These are phyloP conservation scores for Aurantiochytrium sp. DNA, from an alignment of 108 stramenopile species.

Conservation along the genomic window DNA sequence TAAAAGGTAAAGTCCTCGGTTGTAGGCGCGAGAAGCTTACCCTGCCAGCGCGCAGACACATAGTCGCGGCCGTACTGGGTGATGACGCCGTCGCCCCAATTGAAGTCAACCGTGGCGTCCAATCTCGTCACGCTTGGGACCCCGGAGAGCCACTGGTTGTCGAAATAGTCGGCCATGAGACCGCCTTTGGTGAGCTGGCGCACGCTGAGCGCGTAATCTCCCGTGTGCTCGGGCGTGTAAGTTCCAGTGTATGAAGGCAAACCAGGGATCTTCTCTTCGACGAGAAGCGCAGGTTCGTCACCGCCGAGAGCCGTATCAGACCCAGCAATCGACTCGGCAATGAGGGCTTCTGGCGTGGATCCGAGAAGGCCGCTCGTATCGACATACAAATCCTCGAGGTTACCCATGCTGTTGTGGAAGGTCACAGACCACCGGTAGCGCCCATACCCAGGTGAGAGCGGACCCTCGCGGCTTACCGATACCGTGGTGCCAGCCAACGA, in stretches of 20 bases:
- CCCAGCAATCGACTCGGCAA: constrained; percentile 42
- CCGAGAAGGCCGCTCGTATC: constrained; percentile 57
- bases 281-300: constrained; percentile 42
- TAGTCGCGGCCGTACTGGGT: constrained; percentile 72
- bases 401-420: constrained; percentile 58
- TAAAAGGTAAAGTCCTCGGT: constrained; percentile 70
- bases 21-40: constrained; percentile 60
- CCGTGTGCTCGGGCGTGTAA: constrained; percentile 58
- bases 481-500: constrained; percentile 28
- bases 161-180: constrained; percentile 66
- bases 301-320: constrained; percentile 44
- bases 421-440: constrained; percentile 67
- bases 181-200: constrained; percentile 67
- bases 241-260: constrained; percentile 67
- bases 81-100: constrained; percentile 66
- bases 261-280: constrained; percentile 68
- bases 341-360: constrained; percentile 40
- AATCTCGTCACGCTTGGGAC: constrained; percentile 61
- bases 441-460: neutral
- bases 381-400: constrained; percentile 45
- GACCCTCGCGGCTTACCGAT: neutral
- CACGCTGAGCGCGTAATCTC: constrained; percentile 63
- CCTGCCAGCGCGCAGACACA: constrained; percentile 70
- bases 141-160: constrained; percentile 74
- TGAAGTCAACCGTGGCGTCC: constrained; percentile 61